A percentile compares a stretch with the other conserved stretches of the same genome.
phyloP scores from a whole-genome alignment of 1,139 yeast genomes.

The Blastobotrys illinoisensis region DNA sequence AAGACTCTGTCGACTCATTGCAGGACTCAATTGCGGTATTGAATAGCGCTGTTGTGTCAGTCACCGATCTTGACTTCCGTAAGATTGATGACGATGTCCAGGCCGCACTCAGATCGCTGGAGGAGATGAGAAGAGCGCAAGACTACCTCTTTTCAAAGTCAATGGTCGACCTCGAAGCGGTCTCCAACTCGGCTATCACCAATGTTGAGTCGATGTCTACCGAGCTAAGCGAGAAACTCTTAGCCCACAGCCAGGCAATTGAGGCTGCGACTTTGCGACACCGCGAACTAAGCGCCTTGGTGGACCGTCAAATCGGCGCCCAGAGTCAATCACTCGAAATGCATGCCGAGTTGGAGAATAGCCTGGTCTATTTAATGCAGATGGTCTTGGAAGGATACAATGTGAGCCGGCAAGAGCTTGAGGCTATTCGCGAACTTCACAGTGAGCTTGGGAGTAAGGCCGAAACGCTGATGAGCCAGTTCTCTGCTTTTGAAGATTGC shows the following conservation, averaged over 20 bases:
- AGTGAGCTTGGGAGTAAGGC: not conserved
- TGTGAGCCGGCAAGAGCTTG: not conserved
- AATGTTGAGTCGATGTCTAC: not conserved
- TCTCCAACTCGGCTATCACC: not conserved
- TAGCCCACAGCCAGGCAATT: not conserved
- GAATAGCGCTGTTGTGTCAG: not conserved
- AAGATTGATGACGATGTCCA: not conserved
- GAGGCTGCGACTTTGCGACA: not conserved
- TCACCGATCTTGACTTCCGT: not conserved
- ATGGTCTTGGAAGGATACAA: not conserved
- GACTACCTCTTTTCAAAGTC: not conserved
- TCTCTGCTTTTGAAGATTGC: not conserved
- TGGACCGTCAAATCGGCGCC: not conserved
- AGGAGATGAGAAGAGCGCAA: not conserved
- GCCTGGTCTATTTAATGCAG: not conserved
- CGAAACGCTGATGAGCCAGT: not conserved
- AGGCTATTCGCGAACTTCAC: not conserved
- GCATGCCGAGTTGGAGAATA: not conserved
- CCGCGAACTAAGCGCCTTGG: not conserved
- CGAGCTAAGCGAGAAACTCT: not conserved
- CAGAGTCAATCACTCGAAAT: not conserved
- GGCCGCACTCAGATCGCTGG: not conserved
- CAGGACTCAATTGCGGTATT: not conserved
- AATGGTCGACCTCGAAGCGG: not conserved
- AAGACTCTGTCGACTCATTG: not conserved